These are phyloP conservation scores for Pseudisothecium myosuroides DNA, from an alignment of 225 moss, liverwort and hornwort species.

Conservation along the genomic window DNA sequence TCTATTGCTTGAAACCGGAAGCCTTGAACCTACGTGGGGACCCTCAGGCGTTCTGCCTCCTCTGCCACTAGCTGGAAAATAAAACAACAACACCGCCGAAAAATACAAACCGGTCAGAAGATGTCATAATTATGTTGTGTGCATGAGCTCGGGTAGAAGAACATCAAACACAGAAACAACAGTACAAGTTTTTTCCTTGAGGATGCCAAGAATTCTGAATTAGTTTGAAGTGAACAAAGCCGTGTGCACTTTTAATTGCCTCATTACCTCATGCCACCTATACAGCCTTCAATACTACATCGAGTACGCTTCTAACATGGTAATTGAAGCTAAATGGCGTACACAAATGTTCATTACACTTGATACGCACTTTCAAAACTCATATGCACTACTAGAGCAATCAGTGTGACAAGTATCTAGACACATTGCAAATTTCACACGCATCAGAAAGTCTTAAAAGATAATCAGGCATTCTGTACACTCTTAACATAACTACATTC, in stretches of 20 bases:
- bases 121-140: neutral
- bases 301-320: neutral
- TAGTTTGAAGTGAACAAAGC: neutral
- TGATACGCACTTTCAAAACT: neutral
- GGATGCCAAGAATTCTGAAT: neutral
- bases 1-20: neutral
- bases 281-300: neutral
- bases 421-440: neutral
- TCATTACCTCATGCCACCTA: neutral
- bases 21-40: constrained; percentile 2
- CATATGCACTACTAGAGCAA: neutral
- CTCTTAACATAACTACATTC: neutral
- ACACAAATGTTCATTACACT: neutral
- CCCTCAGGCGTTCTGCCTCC: constrained; percentile 17
- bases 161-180: neutral
- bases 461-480: neutral
- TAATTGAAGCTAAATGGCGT: neutral
- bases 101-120: neutral
- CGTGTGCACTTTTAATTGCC: neutral
- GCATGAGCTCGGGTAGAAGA: neutral
- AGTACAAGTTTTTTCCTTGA: neutral
- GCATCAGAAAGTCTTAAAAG: neutral
- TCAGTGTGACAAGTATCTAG: neutral
- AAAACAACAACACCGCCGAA: neutral
- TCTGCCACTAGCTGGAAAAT: constrained; percentile 20